These are phyloP conservation scores for Phyllosticta paracitricarpa DNA, from an alignment of 2,329 filamentous ascomycete genomes.

Conservation along the genomic window DNA sequence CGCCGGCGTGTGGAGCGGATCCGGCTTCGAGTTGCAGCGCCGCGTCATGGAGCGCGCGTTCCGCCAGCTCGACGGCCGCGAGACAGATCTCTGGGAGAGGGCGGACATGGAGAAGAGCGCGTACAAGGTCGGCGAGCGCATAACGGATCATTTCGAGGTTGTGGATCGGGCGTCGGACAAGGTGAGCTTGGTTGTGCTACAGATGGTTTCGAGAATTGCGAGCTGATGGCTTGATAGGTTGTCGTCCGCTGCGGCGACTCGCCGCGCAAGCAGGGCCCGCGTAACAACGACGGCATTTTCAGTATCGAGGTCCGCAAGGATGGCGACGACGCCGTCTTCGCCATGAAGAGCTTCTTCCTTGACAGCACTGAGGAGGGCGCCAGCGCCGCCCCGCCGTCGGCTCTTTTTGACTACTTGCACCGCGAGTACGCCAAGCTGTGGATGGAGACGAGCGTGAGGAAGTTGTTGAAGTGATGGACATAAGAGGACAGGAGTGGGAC, in stretches of 20 bases:
- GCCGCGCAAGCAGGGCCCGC: constrained; percentile 20
- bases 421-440: constrained; percentile 30
- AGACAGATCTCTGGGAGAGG: constrained; percentile 26
- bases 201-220: background rate
- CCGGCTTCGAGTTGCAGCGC: constrained; percentile 27
- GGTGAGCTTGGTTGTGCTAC: constrained; percentile 16
- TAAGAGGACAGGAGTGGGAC: too few relatives aligned
- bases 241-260: constrained; percentile 30
- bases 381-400: constrained; percentile 18
- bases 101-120: constrained; percentile 22
- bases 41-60: constrained; percentile 27
- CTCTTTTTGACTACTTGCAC: constrained; percentile 23
- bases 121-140: constrained; percentile 26
- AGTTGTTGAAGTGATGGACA: constrained; percentile 20
- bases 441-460: constrained; percentile 32
- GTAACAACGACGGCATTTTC: constrained; percentile 28
- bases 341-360: constrained; percentile 30
- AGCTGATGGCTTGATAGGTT: constrained; percentile 17
- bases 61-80: constrained; percentile 20
- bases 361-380: constrained; percentile 28
- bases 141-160: constrained; percentile 34
- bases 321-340: constrained; percentile 26
- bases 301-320: constrained; percentile 30
- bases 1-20: constrained; percentile 27
- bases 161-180: constrained; percentile 25